Percentiles rank a stretch among this genome's conserved stretches.
Conservation (phyloP, 768 basidiomycete genomes). For the Glaciozyma martinii region DNA sequence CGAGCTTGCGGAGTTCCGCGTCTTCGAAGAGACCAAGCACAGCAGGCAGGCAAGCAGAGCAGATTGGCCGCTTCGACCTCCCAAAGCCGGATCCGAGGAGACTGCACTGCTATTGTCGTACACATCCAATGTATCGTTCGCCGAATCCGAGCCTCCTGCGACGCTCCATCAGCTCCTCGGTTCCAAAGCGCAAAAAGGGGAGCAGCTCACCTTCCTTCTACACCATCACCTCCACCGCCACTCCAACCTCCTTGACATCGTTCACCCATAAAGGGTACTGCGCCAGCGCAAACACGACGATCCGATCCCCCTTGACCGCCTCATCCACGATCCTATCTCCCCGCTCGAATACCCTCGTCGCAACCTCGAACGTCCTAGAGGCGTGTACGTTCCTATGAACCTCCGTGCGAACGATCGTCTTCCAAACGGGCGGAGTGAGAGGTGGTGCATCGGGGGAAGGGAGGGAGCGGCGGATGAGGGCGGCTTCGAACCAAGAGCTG, state of each 20-base stretch:
- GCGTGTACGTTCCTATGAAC: background rate
- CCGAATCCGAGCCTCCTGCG: too few relatives aligned
- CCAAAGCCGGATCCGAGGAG: too few relatives aligned
- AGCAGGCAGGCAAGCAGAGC: too few relatives aligned
- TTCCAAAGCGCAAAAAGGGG: too few relatives aligned
- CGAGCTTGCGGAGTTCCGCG: too few relatives aligned
- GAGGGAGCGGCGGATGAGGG: conserved; percentile 6
- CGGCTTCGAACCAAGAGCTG: conserved; percentile 23
- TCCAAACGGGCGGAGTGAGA: background rate
- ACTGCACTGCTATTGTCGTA: too few relatives aligned
- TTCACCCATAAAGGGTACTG: conserved; percentile 22
- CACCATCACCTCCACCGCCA: background rate
- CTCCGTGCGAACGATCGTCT: background rate
- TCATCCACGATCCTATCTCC: background rate
- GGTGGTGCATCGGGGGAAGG: background rate
- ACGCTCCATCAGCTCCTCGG: too few relatives aligned
- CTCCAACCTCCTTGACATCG: background rate
- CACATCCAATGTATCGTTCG: too few relatives aligned
- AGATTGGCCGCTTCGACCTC: too few relatives aligned
- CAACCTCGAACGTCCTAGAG: background rate
- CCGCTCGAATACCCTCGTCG: background rate
- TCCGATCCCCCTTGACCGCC: conserved; percentile 7
- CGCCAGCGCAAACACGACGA: conserved; percentile 14
- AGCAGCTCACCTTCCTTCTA: background rate
- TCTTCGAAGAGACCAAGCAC: too few relatives aligned